Evolutionary conservation across 1,139 yeast genomes (phyloP), one percentile per base, ranked within the genome.

Genomic region (Blastobotrys buckinghamii): DNA sequence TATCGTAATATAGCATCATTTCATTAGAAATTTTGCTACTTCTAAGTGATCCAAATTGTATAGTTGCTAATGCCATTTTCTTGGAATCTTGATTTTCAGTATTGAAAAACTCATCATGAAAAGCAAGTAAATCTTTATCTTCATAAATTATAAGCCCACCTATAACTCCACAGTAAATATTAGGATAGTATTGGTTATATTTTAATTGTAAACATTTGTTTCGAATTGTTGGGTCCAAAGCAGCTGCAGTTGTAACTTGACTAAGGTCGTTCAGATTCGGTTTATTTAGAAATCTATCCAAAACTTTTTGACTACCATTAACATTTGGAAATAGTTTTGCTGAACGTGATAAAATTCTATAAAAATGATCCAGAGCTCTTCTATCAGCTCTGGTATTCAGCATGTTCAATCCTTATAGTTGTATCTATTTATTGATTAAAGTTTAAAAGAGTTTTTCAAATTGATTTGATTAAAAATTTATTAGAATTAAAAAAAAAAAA

Each of bases 61-160:
- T 4, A 16, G 16, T 15, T 9, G 36, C 48, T 27, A 26, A 6
- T 5, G 17, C 43, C 6, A 13, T 33, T 13, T 8, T 20, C 13
- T 15, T 29, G 10, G 20, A 15, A 37, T 22, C 9, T 13, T 12
- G n/a, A 10, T 19, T 4, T 22, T 30, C 16, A 5, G 3, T 2
- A 7, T 10, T 27, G 22, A 26, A 34, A 29, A 43, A 43, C 6
- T 29, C 16, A 29, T 26, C 17, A 16, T 45, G 48, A 29, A 45
- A 45, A 4, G 9, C n/a, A 1, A 39, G 2, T n/a, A 45, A n/a
- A n/a, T 34, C 39, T 9, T 16, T 16, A 34, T 19, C 24, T 17
- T 45, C 44, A 26, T 45, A 39, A 6, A 34, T 30, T 12, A 45
- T 45, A 12, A 45, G 37, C 7, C 48, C 48, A 6, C 44, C 48